These are phyloP conservation scores for thale cress (Arabidopsis thaliana) DNA, from an alignment of 345 rosid genomes.

Conservation along the genomic window DNA sequence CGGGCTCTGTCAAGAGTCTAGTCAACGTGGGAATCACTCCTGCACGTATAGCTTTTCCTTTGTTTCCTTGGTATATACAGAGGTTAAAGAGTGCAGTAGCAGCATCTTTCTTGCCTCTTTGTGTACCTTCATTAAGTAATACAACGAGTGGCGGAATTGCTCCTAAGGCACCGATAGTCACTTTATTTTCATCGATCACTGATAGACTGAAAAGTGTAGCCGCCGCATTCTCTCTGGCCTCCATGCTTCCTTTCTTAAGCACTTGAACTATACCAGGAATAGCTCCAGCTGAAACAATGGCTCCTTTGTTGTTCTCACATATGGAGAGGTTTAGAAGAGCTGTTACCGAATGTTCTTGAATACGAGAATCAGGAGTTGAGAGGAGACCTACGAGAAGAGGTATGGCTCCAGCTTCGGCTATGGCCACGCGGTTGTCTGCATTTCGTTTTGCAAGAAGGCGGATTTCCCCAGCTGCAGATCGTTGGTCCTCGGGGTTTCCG, in stretches of 20 bases:
- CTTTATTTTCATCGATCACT: slow-evolving; percentile 90
- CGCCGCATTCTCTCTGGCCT: slow-evolving; percentile 98
- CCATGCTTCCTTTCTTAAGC: slow-evolving; percentile 98
- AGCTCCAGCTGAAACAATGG: slow-evolving; percentile 84
- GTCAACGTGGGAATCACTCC: slow-evolving; percentile 76
- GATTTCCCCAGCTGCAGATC: slow-evolving; percentile 88
- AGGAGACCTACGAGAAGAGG: slow-evolving; percentile 88
- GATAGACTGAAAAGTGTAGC: slow-evolving; percentile 98
- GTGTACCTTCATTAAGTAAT: slow-evolving; percentile 85
- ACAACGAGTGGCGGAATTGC: slow-evolving; percentile 91
- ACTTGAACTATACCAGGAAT: slow-evolving; percentile 95
- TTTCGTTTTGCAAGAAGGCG: slow-evolving; percentile 98
- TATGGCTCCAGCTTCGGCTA: slow-evolving; percentile 99
- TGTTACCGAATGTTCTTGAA: slow-evolving; percentile 95
- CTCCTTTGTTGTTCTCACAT: slow-evolving; percentile 94
- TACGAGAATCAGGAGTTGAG: slow-evolving; percentile 81
- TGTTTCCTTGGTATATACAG: slow-evolving; percentile 98
- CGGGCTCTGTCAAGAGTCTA: slow-evolving; percentile 70
- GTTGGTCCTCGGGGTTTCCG: slow-evolving; percentile 77
- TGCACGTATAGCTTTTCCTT: slow-evolving; percentile 94
- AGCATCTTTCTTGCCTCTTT: slow-evolving; percentile 96
- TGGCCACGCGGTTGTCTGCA: slow-evolving; percentile 94
- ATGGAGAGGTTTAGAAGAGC: slow-evolving; percentile 96
- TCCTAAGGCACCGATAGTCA: slow-evolving; percentile 81
- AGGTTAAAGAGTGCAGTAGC: slow-evolving; percentile 97